Evolutionary conservation across 2,329 filamentous ascomycete genomes (phyloP).

Genomic region (Ceratocystis lukuohia): DNA sequence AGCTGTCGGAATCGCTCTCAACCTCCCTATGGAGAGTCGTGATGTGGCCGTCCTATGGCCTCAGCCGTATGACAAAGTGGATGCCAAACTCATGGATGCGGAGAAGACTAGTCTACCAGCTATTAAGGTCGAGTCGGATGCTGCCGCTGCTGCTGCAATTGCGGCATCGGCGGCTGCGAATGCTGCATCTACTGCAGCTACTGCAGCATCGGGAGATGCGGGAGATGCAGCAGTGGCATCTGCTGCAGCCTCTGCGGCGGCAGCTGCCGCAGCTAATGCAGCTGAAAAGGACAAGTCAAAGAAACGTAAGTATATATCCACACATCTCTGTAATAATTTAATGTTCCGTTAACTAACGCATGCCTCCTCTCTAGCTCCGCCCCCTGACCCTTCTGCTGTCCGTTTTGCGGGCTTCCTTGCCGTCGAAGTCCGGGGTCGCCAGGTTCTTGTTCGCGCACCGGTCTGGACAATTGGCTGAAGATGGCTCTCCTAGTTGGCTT

Average conservation of each 20-base stretch:
- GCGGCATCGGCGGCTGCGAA: conserved; percentile 29
- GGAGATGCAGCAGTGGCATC: background rate
- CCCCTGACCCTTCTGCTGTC: conserved; percentile 42
- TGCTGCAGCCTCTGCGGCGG: background rate
- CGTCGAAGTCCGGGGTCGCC: conserved; percentile 61
- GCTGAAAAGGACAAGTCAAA: conserved; percentile 35
- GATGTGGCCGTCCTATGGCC: conserved; percentile 84
- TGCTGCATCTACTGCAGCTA: conserved; percentile 22
- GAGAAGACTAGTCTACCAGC: conserved; percentile 59
- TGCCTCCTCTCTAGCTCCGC: background rate
- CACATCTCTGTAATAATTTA: background rate
- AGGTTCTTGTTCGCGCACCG: conserved; percentile 62
- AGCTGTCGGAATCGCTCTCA: conserved; percentile 70
- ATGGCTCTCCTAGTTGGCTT: conserved; percentile 4
- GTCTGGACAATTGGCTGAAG: conserved; percentile 46
- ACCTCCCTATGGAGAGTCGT: conserved; percentile 78
- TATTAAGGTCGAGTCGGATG: conserved; percentile 23
- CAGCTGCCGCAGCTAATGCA: conserved; percentile 28
- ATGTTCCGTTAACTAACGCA: background rate
- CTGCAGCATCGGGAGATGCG: background rate
- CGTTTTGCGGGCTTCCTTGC: conserved; percentile 63
- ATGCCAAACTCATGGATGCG: conserved; percentile 68
- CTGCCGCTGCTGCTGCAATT: conserved; percentile 20
- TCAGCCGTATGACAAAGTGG: conserved; percentile 57
- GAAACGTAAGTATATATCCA: conserved; percentile 31